Evolutionary conservation across 345 rosid species (phyloP), one percentile per base, ranked within the genome.

Genomic region (Eucalyptus marginata): DNA sequence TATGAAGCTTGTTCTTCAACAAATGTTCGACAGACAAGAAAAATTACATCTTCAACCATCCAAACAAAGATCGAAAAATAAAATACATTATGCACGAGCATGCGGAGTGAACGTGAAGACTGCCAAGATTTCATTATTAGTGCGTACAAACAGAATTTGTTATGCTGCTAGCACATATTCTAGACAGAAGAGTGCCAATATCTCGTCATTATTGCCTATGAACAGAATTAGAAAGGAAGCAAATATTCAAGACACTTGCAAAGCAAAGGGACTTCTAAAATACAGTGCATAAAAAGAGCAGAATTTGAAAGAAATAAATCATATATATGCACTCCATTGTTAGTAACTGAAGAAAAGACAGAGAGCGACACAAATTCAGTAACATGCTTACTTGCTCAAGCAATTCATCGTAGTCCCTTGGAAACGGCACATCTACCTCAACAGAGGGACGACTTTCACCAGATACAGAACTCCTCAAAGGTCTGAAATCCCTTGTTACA

Each of bases 401-500:
- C 86, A 97, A 96, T 89, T 95, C 97, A 10, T 88, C 51, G 62
- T 97, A 97, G 66, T 96, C 95, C 87, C 52, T 31, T 46, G 99
- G 99, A 85, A 96, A 95, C 0, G 95, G 95, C 68, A 92, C 91
- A 87, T 96, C 94, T 27, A 47, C 20, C 81, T 92, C 93, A 58
- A 91, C 83, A 6, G 94, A 91, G 76, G 94, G 51, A 87, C 89
- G 91, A 54, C 88, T 90, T 5, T 91, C 88, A 88, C 93, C 91
- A 64, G 96, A 92, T 87, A 88, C 94, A 51, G 93, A 89, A 88
- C 29, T 20, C 58, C 36, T 43, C 56, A 62, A 59, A 25, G 52
- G 85, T 81, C 66, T 91, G 58, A 91, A 88, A 88, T 47, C 89
- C 86, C 86, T 94, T 15, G 40, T 51, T 11, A 46, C 87, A 50